phyloP scores from a whole-genome alignment of 108 stramenopile species.

The Asterionellopsis glacialis region DNA sequence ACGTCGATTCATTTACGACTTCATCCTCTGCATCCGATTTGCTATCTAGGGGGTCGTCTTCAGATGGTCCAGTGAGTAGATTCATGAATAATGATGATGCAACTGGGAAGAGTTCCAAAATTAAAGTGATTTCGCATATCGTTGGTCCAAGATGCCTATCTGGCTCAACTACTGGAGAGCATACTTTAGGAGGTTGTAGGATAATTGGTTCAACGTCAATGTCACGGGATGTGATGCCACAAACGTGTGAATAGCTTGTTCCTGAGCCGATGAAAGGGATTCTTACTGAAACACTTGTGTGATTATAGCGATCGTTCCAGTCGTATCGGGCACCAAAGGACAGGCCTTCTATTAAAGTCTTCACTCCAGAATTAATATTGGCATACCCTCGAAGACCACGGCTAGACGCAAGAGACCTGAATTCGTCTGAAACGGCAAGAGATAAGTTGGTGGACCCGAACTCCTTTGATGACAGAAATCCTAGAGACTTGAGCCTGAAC shows the following conservation, averaged over 20 bases:
- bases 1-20: neutral
- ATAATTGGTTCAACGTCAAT: slow-evolving; percentile 44
- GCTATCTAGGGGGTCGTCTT: too few species aligned
- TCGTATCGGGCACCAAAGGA: slow-evolving; percentile 67
- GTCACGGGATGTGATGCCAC: slow-evolving; percentile 35
- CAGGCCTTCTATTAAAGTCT: slow-evolving; percentile 63
- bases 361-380: slow-evolving; percentile 8
- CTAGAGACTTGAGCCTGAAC: slow-evolving; percentile 73
- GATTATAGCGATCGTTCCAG: slow-evolving; percentile 44
- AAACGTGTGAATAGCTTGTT: slow-evolving; percentile 21
- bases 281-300: slow-evolving; percentile 43
- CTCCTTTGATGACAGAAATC: slow-evolving; percentile 65
- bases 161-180: slow-evolving; percentile 40
- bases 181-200: slow-evolving; percentile 47
- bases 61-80: too few species aligned
- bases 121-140: slow-evolving; percentile 54
- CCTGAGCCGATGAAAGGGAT: slow-evolving; percentile 41
- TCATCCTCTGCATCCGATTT: slow-evolving; percentile 14
- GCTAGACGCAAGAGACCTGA: slow-evolving; percentile 10
- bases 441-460: slow-evolving; percentile 53
- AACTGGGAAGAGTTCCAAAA: slow-evolving; percentile 57
- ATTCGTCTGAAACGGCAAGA: slow-evolving; percentile 39
- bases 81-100: slow-evolving; percentile 10
- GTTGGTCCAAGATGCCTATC: slow-evolving; percentile 33
- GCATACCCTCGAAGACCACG: neutral